Conservation (phyloP, 164 flowering plant species). For the Nelumbo lutea region DNA sequence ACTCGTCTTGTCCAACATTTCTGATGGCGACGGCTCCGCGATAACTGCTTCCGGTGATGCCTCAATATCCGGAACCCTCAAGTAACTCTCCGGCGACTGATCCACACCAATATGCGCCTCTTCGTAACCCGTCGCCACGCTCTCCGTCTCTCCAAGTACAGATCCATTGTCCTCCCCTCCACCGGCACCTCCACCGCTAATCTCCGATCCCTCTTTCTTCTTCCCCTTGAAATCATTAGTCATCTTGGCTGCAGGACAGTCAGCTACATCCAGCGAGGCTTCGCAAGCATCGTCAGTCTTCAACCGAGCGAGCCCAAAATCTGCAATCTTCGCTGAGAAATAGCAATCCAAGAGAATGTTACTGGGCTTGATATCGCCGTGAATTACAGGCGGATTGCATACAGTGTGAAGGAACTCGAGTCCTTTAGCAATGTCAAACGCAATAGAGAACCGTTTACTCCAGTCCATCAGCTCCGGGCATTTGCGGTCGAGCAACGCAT, state of each 20-base stretch:
- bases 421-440: conserved; percentile 50
- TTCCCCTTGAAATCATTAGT: conserved; percentile 12
- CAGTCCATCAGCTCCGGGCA: conserved; percentile 61
- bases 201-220: conserved; percentile 14
- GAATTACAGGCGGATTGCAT: conserved; percentile 76
- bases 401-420: conserved; percentile 53
- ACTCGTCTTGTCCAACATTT: conserved; percentile 48
- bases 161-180: conserved; percentile 57
- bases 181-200: conserved; percentile 12
- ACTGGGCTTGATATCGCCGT: conserved; percentile 93
- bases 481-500: conserved; percentile 60
- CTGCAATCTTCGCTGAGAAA: conserved; percentile 76
- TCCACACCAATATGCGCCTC: conserved; percentile 44
- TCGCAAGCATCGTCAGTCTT: conserved; percentile 35
- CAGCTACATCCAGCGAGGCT: conserved; percentile 18
- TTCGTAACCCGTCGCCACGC: conserved; percentile 50
- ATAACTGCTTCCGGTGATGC: conserved; percentile 37
- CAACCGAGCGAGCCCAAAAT: conserved; percentile 72
- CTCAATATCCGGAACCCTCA: conserved; percentile 35
- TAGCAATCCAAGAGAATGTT: conserved; percentile 57
- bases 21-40: conserved; percentile 46
- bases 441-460: conserved; percentile 47
- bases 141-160: conserved; percentile 66
- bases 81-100: conserved; percentile 46
- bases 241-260: conserved; percentile 6